Evolutionary conservation across 1,139 yeast genomes (phyloP), one percentile per base, ranked within the genome.

Genomic region (Saccharomycopsis crataegensis): DNA sequence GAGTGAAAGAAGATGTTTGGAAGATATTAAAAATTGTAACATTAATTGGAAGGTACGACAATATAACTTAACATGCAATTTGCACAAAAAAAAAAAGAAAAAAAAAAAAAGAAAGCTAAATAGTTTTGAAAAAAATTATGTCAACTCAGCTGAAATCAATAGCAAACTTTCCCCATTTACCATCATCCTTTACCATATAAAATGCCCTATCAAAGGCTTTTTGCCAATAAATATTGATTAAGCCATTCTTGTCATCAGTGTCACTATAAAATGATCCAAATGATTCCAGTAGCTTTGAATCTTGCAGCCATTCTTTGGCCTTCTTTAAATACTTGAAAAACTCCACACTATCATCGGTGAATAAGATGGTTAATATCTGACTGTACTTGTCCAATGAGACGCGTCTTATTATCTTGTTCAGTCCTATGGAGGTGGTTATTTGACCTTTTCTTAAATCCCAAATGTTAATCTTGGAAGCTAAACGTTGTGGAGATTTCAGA

Each of bases 381-480:
- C 79, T 70, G 1, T 82, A 74, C 9, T 72, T 73, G 57, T 80
- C 85, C n/a, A 77, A 17, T 64, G 51, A 2, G 59, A 51, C 33
- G 16, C 32, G 37, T 32, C 46, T 54, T 32, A 57, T 50, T 6
- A 44, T 50, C 34, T 50, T 49, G 4, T 56, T 51, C n/a, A 50
- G 41, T 33, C 45, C 48, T 16, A 58, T 48, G 34, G 60, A 53
- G 34, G 55, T 46, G 22, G 69, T 63, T 17, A 62, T 58, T 1
- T 58, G 57, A 45, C 70, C 70, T 59, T 80, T 80, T 59, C 89
- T 72, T 57, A 83, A 68, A 64, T 83, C 87, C 62, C 77, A 72
- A n/a, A 83, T 70, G 50, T 77, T 75, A 2, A 72, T 54, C 7
- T 65, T 56, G 9, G 57, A 54, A 4, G 58, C 60, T 16, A 59